phyloP scores from a whole-genome alignment of 441 rosid genomes.

The Pelargonium fulgidum region DNA sequence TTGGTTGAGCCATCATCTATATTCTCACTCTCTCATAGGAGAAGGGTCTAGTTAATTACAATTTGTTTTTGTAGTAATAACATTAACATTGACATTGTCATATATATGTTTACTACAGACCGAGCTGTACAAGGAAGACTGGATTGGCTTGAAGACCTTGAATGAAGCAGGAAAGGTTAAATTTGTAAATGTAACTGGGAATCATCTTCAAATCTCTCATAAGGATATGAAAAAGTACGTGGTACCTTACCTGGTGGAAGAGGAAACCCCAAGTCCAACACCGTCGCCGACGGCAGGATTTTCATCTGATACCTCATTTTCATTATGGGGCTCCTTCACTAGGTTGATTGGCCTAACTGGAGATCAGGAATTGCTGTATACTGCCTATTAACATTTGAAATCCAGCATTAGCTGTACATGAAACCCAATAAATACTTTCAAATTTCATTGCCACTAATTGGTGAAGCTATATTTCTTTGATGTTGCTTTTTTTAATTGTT shows the following conservation, averaged over 20 bases:
- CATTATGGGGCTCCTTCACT: not conserved
- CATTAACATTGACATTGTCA: not conserved
- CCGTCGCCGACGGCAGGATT: not conserved
- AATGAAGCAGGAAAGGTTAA: constrained; percentile 51
- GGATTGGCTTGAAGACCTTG: constrained; percentile 57
- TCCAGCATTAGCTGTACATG: not conserved
- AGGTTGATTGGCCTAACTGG: not conserved
- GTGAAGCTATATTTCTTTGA: too few species aligned
- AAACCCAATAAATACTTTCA: too few species aligned
- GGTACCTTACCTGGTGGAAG: constrained; percentile 46
- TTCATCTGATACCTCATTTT: not conserved
- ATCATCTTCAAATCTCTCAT: constrained; percentile 52
- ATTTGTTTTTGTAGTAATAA: too few species aligned
- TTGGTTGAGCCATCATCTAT: too few species aligned
- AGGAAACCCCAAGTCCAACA: not conserved
- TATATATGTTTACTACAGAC: constrained; percentile 39
- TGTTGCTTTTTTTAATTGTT: too few species aligned
- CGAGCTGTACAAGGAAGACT: constrained; percentile 52
- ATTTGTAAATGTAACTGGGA: constrained; percentile 45
- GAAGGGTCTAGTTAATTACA: too few species aligned
- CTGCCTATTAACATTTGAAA: not conserved
- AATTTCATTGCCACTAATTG: too few species aligned
- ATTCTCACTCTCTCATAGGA: too few species aligned
- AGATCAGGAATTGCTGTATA: not conserved
- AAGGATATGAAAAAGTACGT: constrained; percentile 41